Conservation (phyloP, 2,329 filamentous ascomycete species). For the Paecilomyces sp. region DNA sequence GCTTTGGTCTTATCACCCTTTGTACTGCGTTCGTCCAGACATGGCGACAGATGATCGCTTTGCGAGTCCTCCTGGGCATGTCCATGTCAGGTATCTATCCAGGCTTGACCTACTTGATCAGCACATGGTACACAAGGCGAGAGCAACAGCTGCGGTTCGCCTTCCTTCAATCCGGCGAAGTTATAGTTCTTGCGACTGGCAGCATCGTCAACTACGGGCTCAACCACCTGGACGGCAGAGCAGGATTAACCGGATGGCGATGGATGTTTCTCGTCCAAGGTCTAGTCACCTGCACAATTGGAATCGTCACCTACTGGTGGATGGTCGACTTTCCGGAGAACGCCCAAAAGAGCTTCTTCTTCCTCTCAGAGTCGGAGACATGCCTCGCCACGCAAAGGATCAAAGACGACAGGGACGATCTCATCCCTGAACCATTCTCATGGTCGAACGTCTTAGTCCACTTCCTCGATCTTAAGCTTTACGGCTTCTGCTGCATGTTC, state of each 20-base stretch:
- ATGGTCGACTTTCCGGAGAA: conserved; percentile 64
- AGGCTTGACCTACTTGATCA: conserved; percentile 40
- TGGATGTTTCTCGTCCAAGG: conserved; percentile 66
- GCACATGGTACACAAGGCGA: conserved; percentile 55
- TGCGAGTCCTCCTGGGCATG: conserved; percentile 60
- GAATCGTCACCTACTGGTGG: conserved; percentile 60
- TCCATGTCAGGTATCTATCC: conserved; percentile 47
- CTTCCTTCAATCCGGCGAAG: conserved; percentile 57
- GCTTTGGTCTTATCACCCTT: conserved; percentile 59
- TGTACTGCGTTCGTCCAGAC: conserved; percentile 61
- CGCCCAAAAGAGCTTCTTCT: conserved; percentile 49
- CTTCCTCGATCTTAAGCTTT: conserved; percentile 55
- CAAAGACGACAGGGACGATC: conserved; percentile 55
- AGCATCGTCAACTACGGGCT: conserved; percentile 62
- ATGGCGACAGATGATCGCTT: conserved; percentile 63
- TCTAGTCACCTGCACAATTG: conserved; percentile 52
- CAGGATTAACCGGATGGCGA: conserved; percentile 55
- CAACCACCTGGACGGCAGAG: conserved; percentile 54
- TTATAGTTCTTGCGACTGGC: conserved; percentile 58
- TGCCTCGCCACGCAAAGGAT: conserved; percentile 52
- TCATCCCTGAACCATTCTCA: conserved; percentile 49
- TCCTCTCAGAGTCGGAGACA: conserved; percentile 51
- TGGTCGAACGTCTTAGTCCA: conserved; percentile 50
- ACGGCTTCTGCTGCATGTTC: conserved; percentile 58
- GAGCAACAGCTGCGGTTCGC: conserved; percentile 62